Conservation (phyloP, 805 yeast species). For the Wickerhamiella nectarea region DNA sequence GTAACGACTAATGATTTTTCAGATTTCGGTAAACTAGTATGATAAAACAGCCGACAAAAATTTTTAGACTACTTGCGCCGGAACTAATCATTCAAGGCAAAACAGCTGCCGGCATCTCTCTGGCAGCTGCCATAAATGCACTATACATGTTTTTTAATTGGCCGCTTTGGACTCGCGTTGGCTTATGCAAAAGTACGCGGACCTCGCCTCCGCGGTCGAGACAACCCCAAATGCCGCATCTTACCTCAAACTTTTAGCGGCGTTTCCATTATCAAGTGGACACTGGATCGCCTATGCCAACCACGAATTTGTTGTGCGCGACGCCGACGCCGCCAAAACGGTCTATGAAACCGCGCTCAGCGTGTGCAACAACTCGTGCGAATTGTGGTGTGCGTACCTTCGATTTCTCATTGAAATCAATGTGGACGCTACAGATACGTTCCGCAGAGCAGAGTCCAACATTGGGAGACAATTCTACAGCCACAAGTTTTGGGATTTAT, state of each 20-base stretch:
- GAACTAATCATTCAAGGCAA: too few species aligned
- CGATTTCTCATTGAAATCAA: slow-evolving; percentile 24
- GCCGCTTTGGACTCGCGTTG: too few species aligned
- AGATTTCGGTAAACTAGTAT: too few species aligned
- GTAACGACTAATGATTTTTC: too few species aligned
- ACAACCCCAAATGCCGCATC: neutral
- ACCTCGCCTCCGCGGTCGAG: neutral
- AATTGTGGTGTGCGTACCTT: slow-evolving; percentile 29
- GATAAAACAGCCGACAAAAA: too few species aligned
- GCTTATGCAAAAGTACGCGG: neutral
- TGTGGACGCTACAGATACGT: slow-evolving; percentile 23
- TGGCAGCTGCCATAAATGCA: too few species aligned
- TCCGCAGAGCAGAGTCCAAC: slow-evolving; percentile 34
- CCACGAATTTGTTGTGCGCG: slow-evolving; percentile 25
- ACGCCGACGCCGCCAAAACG: slow-evolving; percentile 22
- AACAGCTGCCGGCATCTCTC: too few species aligned
- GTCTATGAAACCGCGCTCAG: slow-evolving; percentile 28
- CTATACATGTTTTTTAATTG: too few species aligned
- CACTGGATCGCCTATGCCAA: slow-evolving; percentile 33
- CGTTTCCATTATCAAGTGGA: slow-evolving; percentile 29
- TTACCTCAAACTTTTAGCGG: slow-evolving; percentile 22
- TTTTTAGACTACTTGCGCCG: too few species aligned
- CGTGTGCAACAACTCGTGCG: slow-evolving; percentile 23
- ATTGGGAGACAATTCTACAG: slow-evolving; percentile 65
- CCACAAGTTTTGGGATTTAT: slow-evolving; percentile 73